Conservation (phyloP, 768 basidiomycete genomes). For the Leccinum aurantiacum region DNA sequence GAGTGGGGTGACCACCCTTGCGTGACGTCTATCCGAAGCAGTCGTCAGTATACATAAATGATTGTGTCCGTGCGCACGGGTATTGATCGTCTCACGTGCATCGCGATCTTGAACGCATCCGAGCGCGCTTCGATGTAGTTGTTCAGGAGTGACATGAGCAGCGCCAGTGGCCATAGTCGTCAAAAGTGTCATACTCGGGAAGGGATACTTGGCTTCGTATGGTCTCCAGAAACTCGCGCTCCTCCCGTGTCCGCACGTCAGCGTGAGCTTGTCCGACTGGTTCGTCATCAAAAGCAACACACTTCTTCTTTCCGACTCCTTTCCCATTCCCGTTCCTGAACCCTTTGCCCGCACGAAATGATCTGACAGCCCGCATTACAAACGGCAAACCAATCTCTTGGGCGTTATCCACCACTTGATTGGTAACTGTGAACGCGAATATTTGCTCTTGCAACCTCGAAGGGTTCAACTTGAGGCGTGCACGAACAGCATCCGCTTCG, state of each 20-base stretch:
- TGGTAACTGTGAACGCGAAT: conserved; percentile 90
- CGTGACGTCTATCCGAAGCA: too few relatives aligned
- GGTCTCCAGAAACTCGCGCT: conserved; percentile 75
- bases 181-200: conserved; percentile 78
- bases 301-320: conserved; percentile 50
- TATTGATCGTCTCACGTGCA: conserved; percentile 80
- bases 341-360: conserved; percentile 48
- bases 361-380: conserved; percentile 57
- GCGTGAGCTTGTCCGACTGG: conserved; percentile 28
- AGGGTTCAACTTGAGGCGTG: conserved; percentile 61
- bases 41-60: neutral
- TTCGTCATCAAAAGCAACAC: conserved; percentile 73
- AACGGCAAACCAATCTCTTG: conserved; percentile 82
- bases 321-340: conserved; percentile 26
- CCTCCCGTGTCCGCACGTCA: conserved; percentile 48
- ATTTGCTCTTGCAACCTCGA: conserved; percentile 83
- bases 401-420: conserved; percentile 78
- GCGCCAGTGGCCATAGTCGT: conserved; percentile 95
- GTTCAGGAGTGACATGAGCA: conserved; percentile 87
- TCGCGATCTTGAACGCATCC: conserved; percentile 93
- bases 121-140: conserved; percentile 92
- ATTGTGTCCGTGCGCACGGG: conserved; percentile 86
- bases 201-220: conserved; percentile 76
- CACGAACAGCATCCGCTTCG: conserved; percentile 51
- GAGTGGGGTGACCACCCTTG: too few relatives aligned